Evolutionary conservation across 495 filamentous ascomycete genomes (phyloP), one percentile per base, ranked within the genome.

Genomic region (Friedmanniomyces simplex): DNA sequence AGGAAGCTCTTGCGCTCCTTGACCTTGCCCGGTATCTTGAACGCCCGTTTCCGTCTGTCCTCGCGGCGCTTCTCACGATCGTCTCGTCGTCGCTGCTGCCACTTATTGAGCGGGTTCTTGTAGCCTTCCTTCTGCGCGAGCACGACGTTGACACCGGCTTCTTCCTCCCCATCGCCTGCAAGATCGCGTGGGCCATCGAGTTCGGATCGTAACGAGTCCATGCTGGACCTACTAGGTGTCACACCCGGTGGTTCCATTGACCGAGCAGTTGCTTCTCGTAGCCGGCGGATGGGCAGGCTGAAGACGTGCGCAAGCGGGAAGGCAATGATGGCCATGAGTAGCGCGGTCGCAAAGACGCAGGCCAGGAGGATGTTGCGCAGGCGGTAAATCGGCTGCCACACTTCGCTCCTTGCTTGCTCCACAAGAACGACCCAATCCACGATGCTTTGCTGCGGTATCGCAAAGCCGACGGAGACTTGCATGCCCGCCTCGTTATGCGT

Each of bases 1-100:
- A 96, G 74, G 24, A 80, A 71, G 60, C 89, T 84, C 50, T 84
- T 87, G 12, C 82, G 74, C 55, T 88, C 83, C 47, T 81, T 81
- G 3, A 96, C 91, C 68, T 84, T 87, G 8, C 79, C 82, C 0
- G 90, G 90, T 41, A 95, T 94, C 50, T 87, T 86, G 71, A 94
- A 95, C 6, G 73, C 74, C 12, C 77, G 77, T 26, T 78, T 74
- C 37, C 73, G 66, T 11, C 71, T 55, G 24, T 77, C 74, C 20
- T 76, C 72, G 8, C 57, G 50, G 26, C 57, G 54, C 14, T 22
- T 60, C 48, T 65, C 50, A 20, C 71, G 62, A 5, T 73, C 57
- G 14, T 77, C 72, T 3, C 71, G 32, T 30, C 55, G 65, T 50
- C 65, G 50, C 47, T 54, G 11, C 32, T 56, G 59, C 71, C 73